Base-by-base conservation (phyloP, 2,329 filamentous ascomycete species). In the Nothomitra cinnamomea region DNA sequence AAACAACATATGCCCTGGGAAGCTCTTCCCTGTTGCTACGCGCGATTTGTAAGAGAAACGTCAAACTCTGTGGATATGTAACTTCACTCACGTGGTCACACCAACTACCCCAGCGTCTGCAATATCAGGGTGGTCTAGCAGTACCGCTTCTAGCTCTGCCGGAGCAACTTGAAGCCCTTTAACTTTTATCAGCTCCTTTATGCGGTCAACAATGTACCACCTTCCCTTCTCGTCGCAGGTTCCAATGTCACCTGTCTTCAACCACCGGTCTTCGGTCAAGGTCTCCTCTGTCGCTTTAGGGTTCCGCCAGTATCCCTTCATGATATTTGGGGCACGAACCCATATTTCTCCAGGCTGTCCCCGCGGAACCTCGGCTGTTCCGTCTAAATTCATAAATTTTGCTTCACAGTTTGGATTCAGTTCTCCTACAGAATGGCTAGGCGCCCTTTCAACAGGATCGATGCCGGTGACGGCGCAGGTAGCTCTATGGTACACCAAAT, bases 241-340 rank as follows among this genome's bases (percentile, higher is more conserved):
- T 15, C 78, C 80, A 41, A 87, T 76, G 60, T 87, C 84, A 1
- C 83, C 83, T 1, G 82, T 86, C 60, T 78, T 80, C 58, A 87
- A 70, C 80, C 82, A 87, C 1, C 80, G 77, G 55, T 84, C 82
- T 2, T 61, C 58, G 0, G 75, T 79, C 52, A 82, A 70, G 0
- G 81, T 80, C 45, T 79, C 76, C 12, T 66, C 66, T 0, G 85
- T 89, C 1, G 83, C 85, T 43, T 78, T 71, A 0, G 78, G 74
- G 56, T 83, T 86, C 43, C 74, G 71, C 82, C 85, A 90, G 66
- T 94, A 94, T 4, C 83, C 81, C 56, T 77, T 79, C 76, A 87
- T 82, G 45, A 90, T 69, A 35, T 79, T 85, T 1, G 84, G 86
- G 0, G 77, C 83, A 1, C 77, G 73, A 4, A 90, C 71, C 78